A percentile compares a stretch with the other conserved stretches of the same genome.
These are phyloP conservation scores for Salix viminalis DNA, from an alignment of 345 rosid species.

Conservation along the genomic window DNA sequence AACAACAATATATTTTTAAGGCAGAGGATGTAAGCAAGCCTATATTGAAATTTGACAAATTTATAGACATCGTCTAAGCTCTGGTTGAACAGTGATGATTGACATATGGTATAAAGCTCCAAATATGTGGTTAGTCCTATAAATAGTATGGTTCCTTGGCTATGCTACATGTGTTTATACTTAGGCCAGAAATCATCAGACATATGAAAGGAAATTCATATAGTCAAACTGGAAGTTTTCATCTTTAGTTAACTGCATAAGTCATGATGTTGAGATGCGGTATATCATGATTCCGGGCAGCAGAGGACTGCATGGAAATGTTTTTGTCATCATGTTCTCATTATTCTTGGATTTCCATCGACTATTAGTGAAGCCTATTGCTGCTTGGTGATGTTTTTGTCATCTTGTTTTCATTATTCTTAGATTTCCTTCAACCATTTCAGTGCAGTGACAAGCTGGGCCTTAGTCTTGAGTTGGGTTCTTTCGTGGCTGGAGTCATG, in stretches of 20 bases:
- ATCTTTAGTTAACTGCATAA: neutral
- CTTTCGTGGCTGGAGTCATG: conserved; percentile 99
- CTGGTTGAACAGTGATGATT: neutral
- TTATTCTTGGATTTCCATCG: conserved; percentile 20
- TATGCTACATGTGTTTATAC: neutral
- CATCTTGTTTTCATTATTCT: neutral
- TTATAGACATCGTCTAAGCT: neutral
- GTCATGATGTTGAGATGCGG: neutral
- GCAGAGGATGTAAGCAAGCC: neutral
- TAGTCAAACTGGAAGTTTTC: neutral
- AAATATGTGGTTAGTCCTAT: neutral
- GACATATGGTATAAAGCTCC: neutral
- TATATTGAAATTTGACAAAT: neutral
- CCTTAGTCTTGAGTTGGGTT: conserved; percentile 98
- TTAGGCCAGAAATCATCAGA: neutral
- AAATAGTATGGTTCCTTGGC: neutral
- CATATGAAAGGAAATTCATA: neutral
- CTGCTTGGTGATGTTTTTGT: neutral
- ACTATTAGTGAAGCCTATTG: conserved; percentile 19
- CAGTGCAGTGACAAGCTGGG: conserved; percentile 99
- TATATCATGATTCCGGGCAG: neutral
- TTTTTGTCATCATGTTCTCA: neutral
- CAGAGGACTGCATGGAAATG: neutral
- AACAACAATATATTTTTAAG: neutral
- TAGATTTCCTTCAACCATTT: conserved; percentile 33